Percentiles rank a stretch among this genome's conserved stretches.
Evolutionary conservation across 768 basidiomycete species (phyloP).

Genomic region (Lentinula edodes): DNA sequence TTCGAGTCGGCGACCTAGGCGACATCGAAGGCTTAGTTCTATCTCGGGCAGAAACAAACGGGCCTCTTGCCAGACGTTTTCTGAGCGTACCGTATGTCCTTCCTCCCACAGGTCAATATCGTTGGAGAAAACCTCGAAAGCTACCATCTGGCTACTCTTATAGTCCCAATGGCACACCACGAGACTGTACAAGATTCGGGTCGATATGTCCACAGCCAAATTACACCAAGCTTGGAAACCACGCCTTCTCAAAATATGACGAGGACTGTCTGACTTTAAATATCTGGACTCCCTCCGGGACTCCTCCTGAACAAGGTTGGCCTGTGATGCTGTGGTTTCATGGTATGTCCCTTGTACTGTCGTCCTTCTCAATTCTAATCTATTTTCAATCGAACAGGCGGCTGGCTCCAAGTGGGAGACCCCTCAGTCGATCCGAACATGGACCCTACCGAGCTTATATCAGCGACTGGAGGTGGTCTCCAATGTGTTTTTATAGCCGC

Average conservation of each 20-base stretch:
- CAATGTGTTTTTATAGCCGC: constrained; percentile 6
- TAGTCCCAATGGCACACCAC: not conserved
- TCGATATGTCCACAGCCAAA: constrained; percentile 6
- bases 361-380: not conserved
- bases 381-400: not conserved
- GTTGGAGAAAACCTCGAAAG: constrained; percentile 6
- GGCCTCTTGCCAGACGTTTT: constrained; percentile 1
- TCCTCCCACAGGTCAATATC: constrained; percentile 3
- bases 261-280: constrained; percentile 4
- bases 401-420: constrained; percentile 9
- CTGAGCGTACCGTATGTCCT: constrained; percentile 6
- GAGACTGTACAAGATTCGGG: constrained; percentile 7
- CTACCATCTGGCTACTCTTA: constrained; percentile 1
- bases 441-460: constrained; percentile 8
- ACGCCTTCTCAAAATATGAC: constrained; percentile 1
- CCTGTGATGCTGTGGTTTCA: constrained; percentile 9
- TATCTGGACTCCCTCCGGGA: constrained; percentile 5
- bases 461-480: constrained; percentile 1
- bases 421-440: constrained; percentile 5
- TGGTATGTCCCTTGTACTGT: not conserved
- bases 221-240: constrained; percentile 4
- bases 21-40: constrained; percentile 1
- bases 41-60: constrained; percentile 1
- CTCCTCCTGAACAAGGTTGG: constrained; percentile 8
- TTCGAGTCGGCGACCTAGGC: not conserved